Percentiles rank a stretch among this genome's conserved stretches.
Evolutionary conservation across 352 stramenopile genomes (phyloP).

Genomic region (Pythium periplocum): DNA sequence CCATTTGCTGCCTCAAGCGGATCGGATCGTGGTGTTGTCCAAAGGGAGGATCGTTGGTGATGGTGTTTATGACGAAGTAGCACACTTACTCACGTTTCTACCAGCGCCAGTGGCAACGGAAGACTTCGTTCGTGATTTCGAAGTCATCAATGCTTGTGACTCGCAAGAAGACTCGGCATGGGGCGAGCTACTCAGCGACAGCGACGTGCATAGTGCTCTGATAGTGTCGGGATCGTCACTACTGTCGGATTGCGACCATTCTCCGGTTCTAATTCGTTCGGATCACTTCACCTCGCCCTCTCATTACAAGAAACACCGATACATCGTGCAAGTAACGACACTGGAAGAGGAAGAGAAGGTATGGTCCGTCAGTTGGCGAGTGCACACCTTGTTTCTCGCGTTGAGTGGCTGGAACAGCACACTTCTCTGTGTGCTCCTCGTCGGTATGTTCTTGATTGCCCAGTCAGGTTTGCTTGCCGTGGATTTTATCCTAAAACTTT

Average conservation of each 20-base stretch:
- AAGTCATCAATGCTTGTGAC: too few species aligned
- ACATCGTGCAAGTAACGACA: not conserved
- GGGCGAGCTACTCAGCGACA: slow-evolving; percentile 13
- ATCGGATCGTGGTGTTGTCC: slow-evolving; percentile 57
- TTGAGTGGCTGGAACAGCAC: too few species aligned
- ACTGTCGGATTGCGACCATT: not conserved
- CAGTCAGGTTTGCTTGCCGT: too few species aligned
- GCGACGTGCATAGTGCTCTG: slow-evolving; percentile 1
- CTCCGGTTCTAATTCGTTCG: not conserved
- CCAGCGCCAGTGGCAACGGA: slow-evolving; percentile 7
- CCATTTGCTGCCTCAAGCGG: slow-evolving; percentile 66
- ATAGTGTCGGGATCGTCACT: not conserved
- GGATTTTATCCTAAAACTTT: too few species aligned
- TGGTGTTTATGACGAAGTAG: slow-evolving; percentile 67
- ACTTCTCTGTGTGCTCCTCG: too few species aligned
- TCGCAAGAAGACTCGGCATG: too few species aligned
- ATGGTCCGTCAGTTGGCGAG: too few species aligned
- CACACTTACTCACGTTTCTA: slow-evolving; percentile 27
- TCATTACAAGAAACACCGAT: not conserved
- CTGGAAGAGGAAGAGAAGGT: not conserved
- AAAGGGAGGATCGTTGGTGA: slow-evolving; percentile 76
- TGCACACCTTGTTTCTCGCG: too few species aligned
- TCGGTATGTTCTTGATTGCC: too few species aligned
- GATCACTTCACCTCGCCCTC: not conserved
- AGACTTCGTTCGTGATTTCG: not conserved